A percentile compares a stretch with the other conserved stretches of the same genome.
These are phyloP conservation scores for Rickenella mellea DNA, from an alignment of 768 basidiomycete genomes.

Conservation along the genomic window DNA sequence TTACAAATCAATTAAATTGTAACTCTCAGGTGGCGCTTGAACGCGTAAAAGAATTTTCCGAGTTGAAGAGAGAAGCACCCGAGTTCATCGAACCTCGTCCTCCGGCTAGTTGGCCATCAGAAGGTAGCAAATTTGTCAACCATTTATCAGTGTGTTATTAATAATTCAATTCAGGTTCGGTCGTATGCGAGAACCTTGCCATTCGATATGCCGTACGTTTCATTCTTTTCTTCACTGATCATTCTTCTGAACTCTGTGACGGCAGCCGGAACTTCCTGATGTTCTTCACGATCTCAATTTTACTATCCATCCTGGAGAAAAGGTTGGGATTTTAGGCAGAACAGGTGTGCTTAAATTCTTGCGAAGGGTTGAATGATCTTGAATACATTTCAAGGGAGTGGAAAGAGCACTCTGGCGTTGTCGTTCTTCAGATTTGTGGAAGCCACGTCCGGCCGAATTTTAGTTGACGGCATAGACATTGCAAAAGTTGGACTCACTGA, in stretches of 20 bases:
- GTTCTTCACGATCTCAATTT: slow-evolving; percentile 78
- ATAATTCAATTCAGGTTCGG: not conserved
- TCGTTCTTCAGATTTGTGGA: slow-evolving; percentile 92
- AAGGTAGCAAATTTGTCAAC: slow-evolving; percentile 30
- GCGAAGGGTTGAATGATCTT: too few relatives aligned
- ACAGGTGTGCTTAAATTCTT: too few relatives aligned
- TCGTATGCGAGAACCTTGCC: slow-evolving; percentile 65
- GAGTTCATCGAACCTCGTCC: slow-evolving; percentile 88
- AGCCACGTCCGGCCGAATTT: slow-evolving; percentile 63
- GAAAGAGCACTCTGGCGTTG: slow-evolving; percentile 75
- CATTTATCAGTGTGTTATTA: not conserved
- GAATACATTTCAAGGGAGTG: too few relatives aligned
- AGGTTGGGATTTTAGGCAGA: slow-evolving; percentile 41
- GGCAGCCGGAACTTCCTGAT: slow-evolving; percentile 74
- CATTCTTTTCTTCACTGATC: slow-evolving; percentile 2
- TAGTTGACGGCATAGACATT: slow-evolving; percentile 75
- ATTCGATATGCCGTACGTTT: slow-evolving; percentile 36
- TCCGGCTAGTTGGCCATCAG: slow-evolving; percentile 65
- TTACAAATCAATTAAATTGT: not conserved
- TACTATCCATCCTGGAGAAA: slow-evolving; percentile 63
- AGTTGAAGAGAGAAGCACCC: slow-evolving; percentile 64
- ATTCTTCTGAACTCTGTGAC: not conserved
- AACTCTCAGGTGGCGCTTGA: slow-evolving; percentile 63
- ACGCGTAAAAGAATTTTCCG: slow-evolving; percentile 87
- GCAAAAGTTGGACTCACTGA: slow-evolving; percentile 74